A percentile compares a stretch with the other conserved stretches of the same genome.
Conservation (phyloP, 23 red algal genomes). For the Gracilariopsis chorda region DNA sequence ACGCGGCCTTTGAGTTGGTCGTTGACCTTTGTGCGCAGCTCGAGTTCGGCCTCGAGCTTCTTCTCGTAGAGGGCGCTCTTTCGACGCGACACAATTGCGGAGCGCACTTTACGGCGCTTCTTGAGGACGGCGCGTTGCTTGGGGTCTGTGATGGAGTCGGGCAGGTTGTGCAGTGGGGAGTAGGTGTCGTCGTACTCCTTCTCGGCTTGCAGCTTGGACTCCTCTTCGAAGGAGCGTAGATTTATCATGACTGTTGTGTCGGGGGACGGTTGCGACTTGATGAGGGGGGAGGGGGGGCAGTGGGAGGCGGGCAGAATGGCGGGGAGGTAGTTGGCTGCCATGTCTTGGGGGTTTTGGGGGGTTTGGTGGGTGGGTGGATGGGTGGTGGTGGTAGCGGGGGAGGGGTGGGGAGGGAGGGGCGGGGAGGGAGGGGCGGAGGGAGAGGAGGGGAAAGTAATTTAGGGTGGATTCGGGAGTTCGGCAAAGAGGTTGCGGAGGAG, state of each 20-base stretch:
- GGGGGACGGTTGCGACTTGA: conserved; percentile 15
- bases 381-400: not conserved
- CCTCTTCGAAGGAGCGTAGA: conserved; percentile 44
- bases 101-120: conserved; percentile 45
- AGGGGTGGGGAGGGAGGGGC: not conserved
- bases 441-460: not conserved
- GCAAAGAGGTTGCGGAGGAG: not conserved
- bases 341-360: no score
- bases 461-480: not conserved
- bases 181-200: conserved; percentile 40
- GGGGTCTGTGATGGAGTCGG: conserved; percentile 3
- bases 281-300: conserved; percentile 18
- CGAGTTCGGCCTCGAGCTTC: conserved; percentile 33
- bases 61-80: conserved; percentile 48
- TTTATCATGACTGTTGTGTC: conserved; percentile 52
- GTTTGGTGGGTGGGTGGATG: not conserved
- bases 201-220: conserved; percentile 49
- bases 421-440: not conserved
- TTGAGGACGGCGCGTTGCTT: not conserved
- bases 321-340: conserved; percentile 1
- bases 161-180: not conserved
- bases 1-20: not conserved
- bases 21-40: conserved; percentile 19
- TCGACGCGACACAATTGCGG: conserved; percentile 48
- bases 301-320: not conserved